A percentile compares a stretch with the other conserved stretches of the same genome.
phyloP scores from a whole-genome alignment of 768 basidiomycete genomes.

The Guyanaporus albipodus region DNA sequence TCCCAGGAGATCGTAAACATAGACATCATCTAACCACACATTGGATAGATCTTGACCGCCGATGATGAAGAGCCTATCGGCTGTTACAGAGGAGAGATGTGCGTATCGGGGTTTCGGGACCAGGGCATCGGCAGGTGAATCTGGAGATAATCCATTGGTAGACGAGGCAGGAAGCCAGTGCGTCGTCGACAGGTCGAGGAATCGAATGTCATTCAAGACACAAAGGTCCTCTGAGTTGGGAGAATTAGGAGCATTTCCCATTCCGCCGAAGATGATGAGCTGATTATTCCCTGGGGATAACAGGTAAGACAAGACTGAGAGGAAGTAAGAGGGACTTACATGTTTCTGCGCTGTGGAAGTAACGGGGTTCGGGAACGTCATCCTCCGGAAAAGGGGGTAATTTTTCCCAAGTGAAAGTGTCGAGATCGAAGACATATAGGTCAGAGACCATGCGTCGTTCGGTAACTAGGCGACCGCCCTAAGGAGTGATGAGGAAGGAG shows the following conservation, averaged over 20 bases:
- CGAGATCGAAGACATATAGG: conserved; percentile 86
- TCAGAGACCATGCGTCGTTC: conserved; percentile 87
- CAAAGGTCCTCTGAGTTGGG: conserved; percentile 75
- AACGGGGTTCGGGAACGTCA: conserved; percentile 75
- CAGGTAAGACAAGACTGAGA: conserved; percentile 9
- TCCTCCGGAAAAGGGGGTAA: conserved; percentile 59
- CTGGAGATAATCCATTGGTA: conserved; percentile 30
- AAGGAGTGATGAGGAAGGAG: neutral
- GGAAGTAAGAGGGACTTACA: conserved; percentile 42
- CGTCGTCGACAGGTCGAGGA: conserved; percentile 71
- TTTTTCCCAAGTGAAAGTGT: conserved; percentile 76
- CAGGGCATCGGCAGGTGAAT: conserved; percentile 42
- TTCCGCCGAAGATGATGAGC: conserved; percentile 91
- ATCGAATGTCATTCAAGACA: conserved; percentile 89
- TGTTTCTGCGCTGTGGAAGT: conserved; percentile 91
- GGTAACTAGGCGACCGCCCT: conserved; percentile 87
- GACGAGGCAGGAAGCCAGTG: conserved; percentile 61
- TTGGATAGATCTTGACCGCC: conserved; percentile 95
- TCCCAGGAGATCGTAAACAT: conserved; percentile 75
- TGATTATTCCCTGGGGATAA: conserved; percentile 67
- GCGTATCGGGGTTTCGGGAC: conserved; percentile 88
- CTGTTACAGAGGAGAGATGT: conserved; percentile 84
- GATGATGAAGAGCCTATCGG: conserved; percentile 83
- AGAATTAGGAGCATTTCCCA: conserved; percentile 77
- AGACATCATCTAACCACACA: conserved; percentile 90